Percentiles rank a stretch among this genome's conserved stretches.
Evolutionary conservation across 176 grass and related monocot genomes (phyloP).

Genomic region (Panicum miliaceum): DNA sequence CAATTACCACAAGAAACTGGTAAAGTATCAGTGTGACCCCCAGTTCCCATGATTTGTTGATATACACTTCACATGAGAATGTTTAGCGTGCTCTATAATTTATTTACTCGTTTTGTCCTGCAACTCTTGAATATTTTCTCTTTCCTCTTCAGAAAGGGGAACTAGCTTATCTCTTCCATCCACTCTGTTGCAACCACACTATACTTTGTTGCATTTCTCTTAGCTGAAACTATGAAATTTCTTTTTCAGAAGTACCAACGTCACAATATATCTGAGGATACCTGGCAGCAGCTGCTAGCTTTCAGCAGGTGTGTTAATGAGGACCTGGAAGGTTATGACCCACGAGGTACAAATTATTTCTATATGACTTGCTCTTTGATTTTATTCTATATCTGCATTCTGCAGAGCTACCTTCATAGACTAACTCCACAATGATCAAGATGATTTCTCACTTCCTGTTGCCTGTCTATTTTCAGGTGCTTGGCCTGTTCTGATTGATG

Average conservation of each 20-base stretch:
- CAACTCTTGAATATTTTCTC: background rate
- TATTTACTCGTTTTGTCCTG: background rate
- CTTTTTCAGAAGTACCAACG: constrained; percentile 78
- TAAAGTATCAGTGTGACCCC: background rate
- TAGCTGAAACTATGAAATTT: constrained; percentile 35
- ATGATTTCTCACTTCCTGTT: constrained; percentile 1
- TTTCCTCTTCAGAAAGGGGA: background rate
- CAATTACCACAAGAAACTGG: background rate
- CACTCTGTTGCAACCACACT: background rate
- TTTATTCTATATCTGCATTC: constrained; percentile 25
- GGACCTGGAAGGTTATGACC: constrained; percentile 92
- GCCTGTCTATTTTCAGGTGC: constrained; percentile 68
- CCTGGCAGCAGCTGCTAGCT: constrained; percentile 90
- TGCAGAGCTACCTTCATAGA: constrained; percentile 32
- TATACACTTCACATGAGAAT: background rate
- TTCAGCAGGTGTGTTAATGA: constrained; percentile 91
- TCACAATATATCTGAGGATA: constrained; percentile 92
- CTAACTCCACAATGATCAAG: constrained; percentile 24
- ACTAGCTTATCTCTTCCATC: background rate
- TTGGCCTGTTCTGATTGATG: constrained; percentile 97
- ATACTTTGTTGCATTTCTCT: constrained; percentile 32
- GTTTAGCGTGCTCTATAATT: constrained; percentile 20
- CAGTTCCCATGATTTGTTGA: background rate
- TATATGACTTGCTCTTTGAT: constrained; percentile 13
- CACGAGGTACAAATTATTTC: constrained; percentile 63